Conservation (phyloP, 139 green algal genomes). For the Desmodesmus armatus region DNA sequence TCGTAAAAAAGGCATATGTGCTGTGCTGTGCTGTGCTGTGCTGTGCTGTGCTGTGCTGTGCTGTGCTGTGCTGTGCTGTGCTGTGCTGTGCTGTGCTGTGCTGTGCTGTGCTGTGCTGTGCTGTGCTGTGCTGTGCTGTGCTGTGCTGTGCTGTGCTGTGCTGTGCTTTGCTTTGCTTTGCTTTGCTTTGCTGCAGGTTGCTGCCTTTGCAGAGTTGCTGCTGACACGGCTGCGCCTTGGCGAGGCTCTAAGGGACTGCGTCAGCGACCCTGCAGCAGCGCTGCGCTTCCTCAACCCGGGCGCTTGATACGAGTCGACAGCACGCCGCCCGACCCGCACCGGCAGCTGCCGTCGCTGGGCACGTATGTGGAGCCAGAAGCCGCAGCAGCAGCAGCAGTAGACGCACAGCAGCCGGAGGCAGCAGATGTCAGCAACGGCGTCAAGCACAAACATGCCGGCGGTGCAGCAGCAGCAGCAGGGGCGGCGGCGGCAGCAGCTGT, state of each 20-base stretch:
- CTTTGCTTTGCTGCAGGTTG: constrained; percentile 9
- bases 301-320: constrained; percentile 77
- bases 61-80: too few relatives aligned
- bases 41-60: too few relatives aligned
- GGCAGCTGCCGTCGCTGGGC: constrained; percentile 23
- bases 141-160: constrained; percentile 5
- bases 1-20: too few relatives aligned
- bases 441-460: too few relatives aligned
- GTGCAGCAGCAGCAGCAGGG: neutral
- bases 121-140: too few relatives aligned
- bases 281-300: constrained; percentile 90
- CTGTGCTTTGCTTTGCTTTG: neutral
- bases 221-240: constrained; percentile 55
- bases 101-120: too few relatives aligned
- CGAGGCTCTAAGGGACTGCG: constrained; percentile 44
- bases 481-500: neutral
- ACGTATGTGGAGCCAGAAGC: neutral
- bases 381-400: neutral
- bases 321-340: constrained; percentile 13
- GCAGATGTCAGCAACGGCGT: too few relatives aligned
- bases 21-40: too few relatives aligned
- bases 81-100: too few relatives aligned
- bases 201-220: constrained; percentile 64
- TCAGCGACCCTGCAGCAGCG: constrained; percentile 58
- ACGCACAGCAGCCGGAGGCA: neutral